Base-by-base conservation (phyloP, 2,329 filamentous ascomycete species). In the Pseudovirgaria hyperparasitica region DNA sequence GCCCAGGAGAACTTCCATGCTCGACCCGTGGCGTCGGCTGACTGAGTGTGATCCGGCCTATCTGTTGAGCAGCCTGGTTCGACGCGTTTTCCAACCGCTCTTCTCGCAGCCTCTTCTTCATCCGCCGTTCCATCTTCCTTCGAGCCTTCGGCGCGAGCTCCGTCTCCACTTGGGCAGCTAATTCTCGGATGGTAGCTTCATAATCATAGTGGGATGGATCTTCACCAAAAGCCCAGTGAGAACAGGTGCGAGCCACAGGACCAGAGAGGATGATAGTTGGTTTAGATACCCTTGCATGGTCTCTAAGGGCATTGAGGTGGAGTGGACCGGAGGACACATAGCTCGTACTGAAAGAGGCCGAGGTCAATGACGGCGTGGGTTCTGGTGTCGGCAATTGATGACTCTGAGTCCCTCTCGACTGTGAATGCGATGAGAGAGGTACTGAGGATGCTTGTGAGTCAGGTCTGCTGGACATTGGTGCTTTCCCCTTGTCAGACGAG, bases 151-250 rank as follows among this genome's bases (percentile, higher is more conserved):
- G 44, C n/a, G 51, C 47, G 20, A 50, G 33, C 18, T 52, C 53
- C 19, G 48, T n/a, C 46, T 15, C 56, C 48, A 25, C 46, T 45
- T 26, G 51, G 46, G 5, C 53, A 53, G 20, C 49, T 41, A n/a
- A 36, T 32, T 15, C 32, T 14, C 40, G 42, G 15, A 51, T 51
- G 3, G 41, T 48, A 2, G 47, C 35, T 13, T 48, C 39, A 54
- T 54, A 63, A 26, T 59, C 48, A 34, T 63, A 64, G 5, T 33
- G 34, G 4, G 27, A 34, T 2, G 55, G 56, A 26, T 61, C 50
- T 4, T 37, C 31, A 14, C 53, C 56, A 2, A 42, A 20, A 6
- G 42, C 34, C 60, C 60, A 64, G 29, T 63, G 60, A 63, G 45
- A 10, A 62, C 34, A 21, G 49, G 46, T 13, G 36, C 40, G 5